Base-by-base conservation (phyloP, 2,329 filamentous ascomycete genomes). In the Teratosphaeria destructans region DNA sequence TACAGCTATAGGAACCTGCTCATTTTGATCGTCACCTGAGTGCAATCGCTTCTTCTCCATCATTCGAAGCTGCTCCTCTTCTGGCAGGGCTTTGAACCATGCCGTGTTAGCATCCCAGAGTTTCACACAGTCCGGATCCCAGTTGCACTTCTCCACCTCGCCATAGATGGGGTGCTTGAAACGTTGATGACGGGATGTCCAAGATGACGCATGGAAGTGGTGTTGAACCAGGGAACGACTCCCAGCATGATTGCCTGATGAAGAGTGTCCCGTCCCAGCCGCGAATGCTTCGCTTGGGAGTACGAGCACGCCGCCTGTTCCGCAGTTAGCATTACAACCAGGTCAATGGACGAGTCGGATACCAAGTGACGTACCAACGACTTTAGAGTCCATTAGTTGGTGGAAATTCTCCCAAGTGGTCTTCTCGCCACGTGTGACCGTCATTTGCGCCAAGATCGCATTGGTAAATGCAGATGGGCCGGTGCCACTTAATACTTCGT, bases 121-220 rank as follows among this genome's bases (percentile, higher is more conserved):
- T 32, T 74, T 76, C 10, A 89, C 83, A 64, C 86, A 89, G 5
- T 83, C 80, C 3, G 75, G 70, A 47, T 85, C 79, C 86, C 86
- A 89, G 68, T 88, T 88, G 71, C 86, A 89, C 63, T 79, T 77
- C 69, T 88, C 86, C 0, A 89, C 85, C 70, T 87, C 83, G 2
- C 84, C 85, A 65, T 85, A 87, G 57, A 84, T 81, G 1, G 85
- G 85, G 68, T 89, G 86, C 54, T 77, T 84, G 73, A 81, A 87
- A 35, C 86, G 79, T 1, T 83, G 85, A 68, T 89, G 86, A 2
- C 77, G 77, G 57, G 80, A 81, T 1, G 86, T 87, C 87, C 87
- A 89, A 60, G 83, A 82, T 1, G 85, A 89, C 0, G 87, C 87
- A 70, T 89, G 87, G 67, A 88, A 90, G 71, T 89, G 85, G 68